A percentile compares a stretch with the other conserved stretches of the same genome.
Evolutionary conservation across 257 asterid genomes (phyloP).

Genomic region (Solanum bulbocastanum): DNA sequence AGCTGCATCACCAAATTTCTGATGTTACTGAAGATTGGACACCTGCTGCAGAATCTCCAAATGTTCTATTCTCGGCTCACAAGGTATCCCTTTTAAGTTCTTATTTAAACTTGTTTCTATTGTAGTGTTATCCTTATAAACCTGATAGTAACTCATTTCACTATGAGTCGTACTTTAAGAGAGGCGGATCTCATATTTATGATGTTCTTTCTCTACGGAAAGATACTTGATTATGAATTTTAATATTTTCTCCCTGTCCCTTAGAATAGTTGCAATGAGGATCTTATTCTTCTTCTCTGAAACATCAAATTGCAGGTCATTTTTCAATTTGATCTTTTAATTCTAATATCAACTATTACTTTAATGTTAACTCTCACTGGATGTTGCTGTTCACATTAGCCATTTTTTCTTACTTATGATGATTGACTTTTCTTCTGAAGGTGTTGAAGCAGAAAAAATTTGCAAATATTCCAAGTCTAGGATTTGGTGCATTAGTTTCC

Average conservation of each 20-base stretch:
- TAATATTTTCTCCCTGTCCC: not conserved
- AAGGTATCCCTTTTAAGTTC: constrained; percentile 40
- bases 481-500: constrained; percentile 88
- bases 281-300: not conserved
- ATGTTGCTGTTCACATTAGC: not conserved
- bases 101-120: not conserved
- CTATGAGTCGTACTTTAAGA: not conserved
- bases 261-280: not conserved
- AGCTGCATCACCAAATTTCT: constrained; percentile 49
- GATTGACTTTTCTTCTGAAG: constrained; percentile 22
- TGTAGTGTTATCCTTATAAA: not conserved
- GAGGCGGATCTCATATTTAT: not conserved
- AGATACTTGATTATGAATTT: not conserved
- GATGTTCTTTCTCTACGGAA: not conserved
- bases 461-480: constrained; percentile 73
- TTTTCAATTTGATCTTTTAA: not conserved
- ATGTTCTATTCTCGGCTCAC: constrained; percentile 79
- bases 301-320: not conserved
- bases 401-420: not conserved
- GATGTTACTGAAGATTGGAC: constrained; percentile 41
- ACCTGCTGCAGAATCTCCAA: constrained; percentile 44
- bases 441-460: constrained; percentile 82
- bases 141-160: not conserved
- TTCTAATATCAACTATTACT: not conserved
- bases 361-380: not conserved